Evolutionary conservation across 2,329 filamentous ascomycete genomes (phyloP).

Genomic region (Exophiala aquamarina): DNA sequence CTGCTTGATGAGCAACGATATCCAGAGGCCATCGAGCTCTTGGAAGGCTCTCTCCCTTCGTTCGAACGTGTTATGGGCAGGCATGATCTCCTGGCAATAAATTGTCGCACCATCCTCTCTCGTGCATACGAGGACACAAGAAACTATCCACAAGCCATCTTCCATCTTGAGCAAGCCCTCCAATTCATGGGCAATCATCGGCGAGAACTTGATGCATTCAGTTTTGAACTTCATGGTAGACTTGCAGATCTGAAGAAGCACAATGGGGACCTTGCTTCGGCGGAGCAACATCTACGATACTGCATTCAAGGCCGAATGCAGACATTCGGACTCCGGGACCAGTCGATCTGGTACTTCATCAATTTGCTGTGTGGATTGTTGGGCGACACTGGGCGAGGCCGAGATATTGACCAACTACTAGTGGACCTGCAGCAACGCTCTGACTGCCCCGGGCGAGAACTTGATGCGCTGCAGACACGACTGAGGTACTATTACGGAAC

Average conservation of each 20-base stretch:
- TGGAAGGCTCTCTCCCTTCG: slow-evolving; percentile 12
- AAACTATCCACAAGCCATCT: neutral
- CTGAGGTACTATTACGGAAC: neutral
- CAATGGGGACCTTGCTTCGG: neutral
- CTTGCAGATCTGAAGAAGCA: slow-evolving; percentile 4
- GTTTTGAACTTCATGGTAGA: slow-evolving; percentile 1
- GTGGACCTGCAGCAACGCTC: neutral
- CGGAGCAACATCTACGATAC: neutral
- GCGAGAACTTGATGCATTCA: neutral
- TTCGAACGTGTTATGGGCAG: slow-evolving; percentile 21
- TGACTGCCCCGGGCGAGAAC: neutral
- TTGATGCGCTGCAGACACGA: neutral
- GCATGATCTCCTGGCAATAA: slow-evolving; percentile 22
- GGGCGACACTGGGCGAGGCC: neutral
- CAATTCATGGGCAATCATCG: neutral
- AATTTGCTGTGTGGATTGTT: neutral
- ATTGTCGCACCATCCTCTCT: slow-evolving; percentile 17
- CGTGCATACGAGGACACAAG: slow-evolving; percentile 11
- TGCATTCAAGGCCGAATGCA: neutral
- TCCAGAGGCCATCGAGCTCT: slow-evolving; percentile 5
- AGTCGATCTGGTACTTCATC: neutral
- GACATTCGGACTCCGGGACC: neutral
- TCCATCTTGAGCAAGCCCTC: slow-evolving; percentile 2
- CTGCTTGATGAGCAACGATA: slow-evolving; percentile 5
- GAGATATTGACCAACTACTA: neutral